Evolutionary conservation across 2,329 filamentous ascomycete species (phyloP).

Genomic region (Exophiala viscosa): DNA sequence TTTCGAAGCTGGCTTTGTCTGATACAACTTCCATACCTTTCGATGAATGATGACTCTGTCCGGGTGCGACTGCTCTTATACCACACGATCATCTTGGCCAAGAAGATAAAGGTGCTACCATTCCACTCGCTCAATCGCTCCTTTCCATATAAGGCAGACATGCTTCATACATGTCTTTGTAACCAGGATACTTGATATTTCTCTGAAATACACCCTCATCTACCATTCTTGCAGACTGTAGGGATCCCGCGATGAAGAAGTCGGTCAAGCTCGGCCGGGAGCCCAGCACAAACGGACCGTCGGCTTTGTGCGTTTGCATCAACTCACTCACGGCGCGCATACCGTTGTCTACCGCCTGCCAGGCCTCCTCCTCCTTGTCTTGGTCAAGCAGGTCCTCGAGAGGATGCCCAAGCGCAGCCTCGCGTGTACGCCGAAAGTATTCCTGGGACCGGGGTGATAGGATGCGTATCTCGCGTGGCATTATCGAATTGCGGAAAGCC

Average conservation of each 20-base stretch:
- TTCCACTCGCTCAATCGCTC: constrained; percentile 4
- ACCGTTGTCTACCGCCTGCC: constrained; percentile 29
- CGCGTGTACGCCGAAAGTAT: constrained; percentile 41
- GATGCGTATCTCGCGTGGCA: constrained; percentile 39
- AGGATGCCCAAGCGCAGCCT: constrained; percentile 34
- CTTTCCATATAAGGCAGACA: constrained; percentile 20
- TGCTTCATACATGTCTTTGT: constrained; percentile 21
- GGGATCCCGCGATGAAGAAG: constrained; percentile 39
- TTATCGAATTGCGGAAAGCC: constrained; percentile 33
- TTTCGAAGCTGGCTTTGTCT: too few species aligned
- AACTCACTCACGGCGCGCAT: constrained; percentile 33
- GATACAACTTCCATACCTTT: too few species aligned
- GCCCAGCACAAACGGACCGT: constrained; percentile 41
- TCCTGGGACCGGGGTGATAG: constrained; percentile 37
- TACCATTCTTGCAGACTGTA: constrained; percentile 35
- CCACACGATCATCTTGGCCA: too few species aligned
- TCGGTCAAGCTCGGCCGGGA: constrained; percentile 36
- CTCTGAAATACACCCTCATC: constrained; percentile 34
- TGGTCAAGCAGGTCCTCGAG: constrained; percentile 37
- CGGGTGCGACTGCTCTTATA: too few species aligned
- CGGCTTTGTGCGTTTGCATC: constrained; percentile 34
- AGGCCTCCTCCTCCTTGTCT: constrained; percentile 31
- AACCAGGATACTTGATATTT: constrained; percentile 28
- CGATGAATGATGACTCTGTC: too few species aligned
- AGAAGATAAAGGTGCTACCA: not conserved